phyloP scores from a whole-genome alignment of 164 flowering plant species.

The Berberis vulgaris region DNA sequence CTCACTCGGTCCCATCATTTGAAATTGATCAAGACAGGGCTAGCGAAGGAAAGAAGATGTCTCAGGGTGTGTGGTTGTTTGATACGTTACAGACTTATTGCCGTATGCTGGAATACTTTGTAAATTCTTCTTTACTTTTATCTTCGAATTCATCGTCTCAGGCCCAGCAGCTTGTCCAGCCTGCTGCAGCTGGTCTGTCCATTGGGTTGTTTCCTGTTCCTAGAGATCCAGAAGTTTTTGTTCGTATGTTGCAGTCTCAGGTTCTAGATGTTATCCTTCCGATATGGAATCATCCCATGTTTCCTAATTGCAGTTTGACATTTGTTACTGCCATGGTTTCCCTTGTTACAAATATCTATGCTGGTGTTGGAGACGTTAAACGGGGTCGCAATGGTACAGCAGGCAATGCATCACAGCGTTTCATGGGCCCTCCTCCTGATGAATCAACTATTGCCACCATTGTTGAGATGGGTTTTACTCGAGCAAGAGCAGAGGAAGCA shows the following conservation, averaged over 20 bases:
- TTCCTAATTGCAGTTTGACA: constrained; percentile 53
- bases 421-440: constrained; percentile 74
- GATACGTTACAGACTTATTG: constrained; percentile 79
- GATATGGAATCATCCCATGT: constrained; percentile 83
- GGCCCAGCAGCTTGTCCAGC: constrained; percentile 82
- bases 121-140: constrained; percentile 60
- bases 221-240: constrained; percentile 78
- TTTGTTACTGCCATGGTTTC: constrained; percentile 58
- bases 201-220: constrained; percentile 86
- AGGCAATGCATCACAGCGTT: constrained; percentile 44
- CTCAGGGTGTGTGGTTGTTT: constrained; percentile 62
- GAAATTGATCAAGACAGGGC: constrained; percentile 40
- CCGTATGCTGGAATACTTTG: constrained; percentile 75
- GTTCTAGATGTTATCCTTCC: constrained; percentile 86
- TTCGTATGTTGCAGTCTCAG: constrained; percentile 76
- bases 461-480: constrained; percentile 92
- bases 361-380: constrained; percentile 77
- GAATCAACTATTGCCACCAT: constrained; percentile 76
- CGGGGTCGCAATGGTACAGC: constrained; percentile 39
- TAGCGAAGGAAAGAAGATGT: constrained; percentile 43
- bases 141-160: constrained; percentile 69
- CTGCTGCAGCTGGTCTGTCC: constrained; percentile 72
- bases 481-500: constrained; percentile 93
- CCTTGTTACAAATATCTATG: constrained; percentile 64
- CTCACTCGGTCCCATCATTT: constrained; percentile 31